Conservation (phyloP, 345 rosid genomes). For the Aethionema arabicum region DNA sequence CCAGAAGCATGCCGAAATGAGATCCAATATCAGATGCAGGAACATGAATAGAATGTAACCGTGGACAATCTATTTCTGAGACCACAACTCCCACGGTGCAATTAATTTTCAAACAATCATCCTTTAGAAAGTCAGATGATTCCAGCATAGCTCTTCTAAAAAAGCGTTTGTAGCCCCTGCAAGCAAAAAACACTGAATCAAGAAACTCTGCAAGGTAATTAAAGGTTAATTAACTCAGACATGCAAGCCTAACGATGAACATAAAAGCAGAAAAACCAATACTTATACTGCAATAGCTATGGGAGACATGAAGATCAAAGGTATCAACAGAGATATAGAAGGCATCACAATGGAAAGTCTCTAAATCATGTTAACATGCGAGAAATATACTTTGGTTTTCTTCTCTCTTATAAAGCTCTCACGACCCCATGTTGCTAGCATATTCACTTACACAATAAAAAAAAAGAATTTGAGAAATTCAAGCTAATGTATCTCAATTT, state of each 20-base stretch:
- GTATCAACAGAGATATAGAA: background rate
- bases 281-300: background rate
- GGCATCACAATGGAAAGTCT: background rate
- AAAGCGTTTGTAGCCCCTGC: conserved; percentile 96
- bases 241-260: conserved; percentile 1
- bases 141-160: conserved; percentile 74
- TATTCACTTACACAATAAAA: background rate
- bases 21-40: conserved; percentile 87
- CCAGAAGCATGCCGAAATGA: conserved; percentile 75
- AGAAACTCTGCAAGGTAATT: background rate
- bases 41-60: conserved; percentile 75
- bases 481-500: background rate
- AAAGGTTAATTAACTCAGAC: background rate
- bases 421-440: background rate
- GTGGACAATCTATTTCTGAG: conserved; percentile 75
- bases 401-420: conserved; percentile 3
- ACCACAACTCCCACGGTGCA: conserved; percentile 96
- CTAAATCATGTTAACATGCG: conserved; percentile 3
- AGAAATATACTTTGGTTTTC: background rate
- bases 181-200: conserved; percentile 14
- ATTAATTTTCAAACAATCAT: conserved; percentile 83
- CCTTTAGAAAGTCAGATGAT: conserved; percentile 78
- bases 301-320: background rate
- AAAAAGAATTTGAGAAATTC: conserved; percentile 1
- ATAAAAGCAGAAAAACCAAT: background rate